Evolutionary conservation across 2,329 filamentous ascomycete species (phyloP), one percentile per base, ranked within the genome.

Genomic region (Chrysosporium keratinophilum): DNA sequence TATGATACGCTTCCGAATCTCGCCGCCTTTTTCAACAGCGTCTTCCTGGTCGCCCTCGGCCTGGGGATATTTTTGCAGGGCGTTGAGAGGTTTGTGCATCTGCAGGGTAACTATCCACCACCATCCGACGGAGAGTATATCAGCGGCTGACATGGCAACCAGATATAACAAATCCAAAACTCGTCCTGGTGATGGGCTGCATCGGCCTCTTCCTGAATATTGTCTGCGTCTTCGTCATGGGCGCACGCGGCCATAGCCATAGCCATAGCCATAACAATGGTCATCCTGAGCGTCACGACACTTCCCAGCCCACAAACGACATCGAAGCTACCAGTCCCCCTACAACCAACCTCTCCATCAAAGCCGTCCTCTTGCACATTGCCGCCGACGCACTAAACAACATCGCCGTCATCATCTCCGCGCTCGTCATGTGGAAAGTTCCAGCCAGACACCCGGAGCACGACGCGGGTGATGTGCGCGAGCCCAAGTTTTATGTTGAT

Each of bases 321-420:
- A 10, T 40, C 12, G 50, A 39, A 28, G 9, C 40, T 1, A 2
- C 12, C 5, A 2, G 23, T 12, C 44, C 17, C 40, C 7, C 19
- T 14, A 31, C 28, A 10, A 52, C 49, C 15, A 45, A 47, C 28
- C 55, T 57, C n/a, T 59, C 57, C 1, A 54, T 59, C 10, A 57
- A 56, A 52, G 55, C 57, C 11, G 84, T 87, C 1, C 63, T 89
- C 10, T 68, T 87, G 12, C 86, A 90, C 61, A 78, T 89, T 23
- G 62, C 86, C 2, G 82, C 84, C 33, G 86, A 90, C 62, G 83
- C 84, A 4, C 74, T 85, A 58, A 89, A 88, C 69, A 90, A 90
- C 60, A 66, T 88, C 10, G 85, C 84, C 9, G 85, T 90, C 56
- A 87, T 88, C 47, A 71, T 83, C 35, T 78, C 84, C 0, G 84